Evolutionary conservation across 2,329 filamentous ascomycete genomes (phyloP), one percentile per base, ranked within the genome.

Genomic region (Ophiocordyceps polyrhachis-furcata): DNA sequence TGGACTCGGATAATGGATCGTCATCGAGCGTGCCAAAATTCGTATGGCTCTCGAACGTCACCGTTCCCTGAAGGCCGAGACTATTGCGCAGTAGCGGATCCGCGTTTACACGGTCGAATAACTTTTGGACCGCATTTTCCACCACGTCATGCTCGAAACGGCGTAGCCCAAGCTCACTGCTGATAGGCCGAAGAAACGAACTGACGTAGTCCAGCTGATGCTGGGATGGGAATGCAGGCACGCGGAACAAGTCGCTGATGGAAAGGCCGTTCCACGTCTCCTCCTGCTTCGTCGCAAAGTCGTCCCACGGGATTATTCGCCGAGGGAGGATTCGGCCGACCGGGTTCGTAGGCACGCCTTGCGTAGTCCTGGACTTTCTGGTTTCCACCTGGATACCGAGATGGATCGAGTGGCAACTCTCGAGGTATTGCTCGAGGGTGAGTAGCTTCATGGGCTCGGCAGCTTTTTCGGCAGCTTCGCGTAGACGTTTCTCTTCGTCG

Each of bases 21-120:
- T 56, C 44, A 14, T 56, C 50, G 29, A 38, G 47, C 35, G 31
- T 25, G 4, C 57, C 53, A 15, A 61, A 52, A 44, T 62, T 63
- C 2, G 54, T 61, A 43, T 63, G 54, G 49, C 56, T 63, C 46
- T 63, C 53, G 41, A 66, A 66, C 2, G 55, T 58, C 20, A 63
- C 50, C 1, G 55, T 55, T 43, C 60, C 58, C 15, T 46, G 32
- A 5, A 66, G 48, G 25, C 53, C 54, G n/a, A 67, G 53, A 25
- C 38, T 20, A 13, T 44, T 41, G 42, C 56, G 54, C 11, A 65
- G 48, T 11, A 43, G 20, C 13, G 50, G 15, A 40, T 66, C 45
- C 1, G 56, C 46, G 21, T 52, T 56, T 3, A 53, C 49, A 32
- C 42, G 45, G 8, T 58, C 47, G 19, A 66, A 32, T 17, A 66